Percentiles rank a stretch among this genome's conserved stretches.
These are phyloP conservation scores for Yamadazyma tumulicola DNA, from an alignment of 805 yeast species.

Conservation along the genomic window DNA sequence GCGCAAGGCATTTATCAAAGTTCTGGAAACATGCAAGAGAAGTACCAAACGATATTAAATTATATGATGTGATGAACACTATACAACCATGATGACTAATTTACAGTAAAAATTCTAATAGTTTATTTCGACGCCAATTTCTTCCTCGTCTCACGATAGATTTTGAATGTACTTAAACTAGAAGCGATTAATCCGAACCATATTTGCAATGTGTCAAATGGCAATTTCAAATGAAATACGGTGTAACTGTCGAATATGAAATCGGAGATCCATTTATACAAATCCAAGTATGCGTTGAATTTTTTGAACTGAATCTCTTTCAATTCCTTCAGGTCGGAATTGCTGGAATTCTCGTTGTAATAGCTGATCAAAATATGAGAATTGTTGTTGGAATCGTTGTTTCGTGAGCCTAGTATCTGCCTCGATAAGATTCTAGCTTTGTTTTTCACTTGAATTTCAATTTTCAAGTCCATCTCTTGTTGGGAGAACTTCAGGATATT, in stretches of 20 bases:
- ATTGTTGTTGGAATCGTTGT: constrained; percentile 11
- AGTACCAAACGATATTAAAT: constrained; percentile 30
- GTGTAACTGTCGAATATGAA: constrained; percentile 40
- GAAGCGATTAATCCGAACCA: constrained; percentile 46
- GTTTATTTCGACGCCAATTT: constrained; percentile 10
- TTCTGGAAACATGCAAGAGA: constrained; percentile 77
- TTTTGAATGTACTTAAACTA: constrained; percentile 32
- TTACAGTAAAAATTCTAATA: not conserved
- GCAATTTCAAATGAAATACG: constrained; percentile 32
- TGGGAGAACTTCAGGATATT: constrained; percentile 40
- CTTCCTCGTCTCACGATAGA: constrained; percentile 37
- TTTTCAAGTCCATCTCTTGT: constrained; percentile 50
- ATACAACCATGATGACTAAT: not conserved
- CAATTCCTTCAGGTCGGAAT: constrained; percentile 19
- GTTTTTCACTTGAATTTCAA: constrained; percentile 60
- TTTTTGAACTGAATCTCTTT: constrained; percentile 35
- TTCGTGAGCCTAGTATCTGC: constrained; percentile 27
- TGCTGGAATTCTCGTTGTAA: constrained; percentile 11
- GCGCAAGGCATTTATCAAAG: constrained; percentile 83
- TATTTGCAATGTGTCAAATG: constrained; percentile 39
- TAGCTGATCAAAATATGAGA: constrained; percentile 7
- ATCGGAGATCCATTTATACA: constrained; percentile 37
- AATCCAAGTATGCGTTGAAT: constrained; percentile 35
- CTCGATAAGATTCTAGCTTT: constrained; percentile 45
- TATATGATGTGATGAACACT: constrained; percentile 28